Base-by-base conservation (phyloP, 768 basidiomycete genomes). In the Podaxis rugospora region DNA sequence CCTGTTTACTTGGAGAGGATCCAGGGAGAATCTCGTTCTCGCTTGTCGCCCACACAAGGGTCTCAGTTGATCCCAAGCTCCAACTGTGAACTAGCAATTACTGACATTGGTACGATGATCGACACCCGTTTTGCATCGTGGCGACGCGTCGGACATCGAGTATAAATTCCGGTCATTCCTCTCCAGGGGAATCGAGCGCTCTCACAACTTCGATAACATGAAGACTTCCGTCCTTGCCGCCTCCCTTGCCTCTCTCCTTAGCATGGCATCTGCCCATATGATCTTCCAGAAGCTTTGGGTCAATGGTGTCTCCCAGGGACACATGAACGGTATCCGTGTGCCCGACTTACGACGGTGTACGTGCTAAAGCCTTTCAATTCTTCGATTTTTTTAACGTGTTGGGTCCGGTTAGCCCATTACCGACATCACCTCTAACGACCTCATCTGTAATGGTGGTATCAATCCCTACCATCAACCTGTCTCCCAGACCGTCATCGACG, bases 281-380 rank as follows among this genome's bases (percentile, higher is more conserved):
- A 83, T 85, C 61, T 82, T 84, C 68, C 83, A 83, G 78, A 74
- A 82, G 69, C 61, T 83, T 37, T 80, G 77, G 62, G 80, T 84
- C 51, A 83, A 84, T 64, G 82, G 82, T 16, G 81, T 77, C 65
- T 56, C 67, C 59, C 74, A 80, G 71, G 77, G 80, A 60, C 76
- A 79, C 58, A 57, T 73, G 49, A 71, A 62, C 16, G 76, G 79
- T 18, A 80, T 81, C 64, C 64, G 79, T 52, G 69, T 74, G 11
- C 78, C 78, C 18, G 71, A 73, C 53, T n/a, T 83, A 80, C 62
- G 79, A 82, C 61, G 80, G 76, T 0, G 75, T 77, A 65, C 4
- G 72, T 51, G 42, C 5, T 6, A 2, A 5, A 39, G 11, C 1
- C 35, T 40, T 58, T 7, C 16, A 67, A 16, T 32, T 21, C 9